A percentile compares a stretch with the other conserved stretches of the same genome.
Evolutionary conservation across 768 basidiomycete species (phyloP).

Genomic region (Leccinum ochraceum): DNA sequence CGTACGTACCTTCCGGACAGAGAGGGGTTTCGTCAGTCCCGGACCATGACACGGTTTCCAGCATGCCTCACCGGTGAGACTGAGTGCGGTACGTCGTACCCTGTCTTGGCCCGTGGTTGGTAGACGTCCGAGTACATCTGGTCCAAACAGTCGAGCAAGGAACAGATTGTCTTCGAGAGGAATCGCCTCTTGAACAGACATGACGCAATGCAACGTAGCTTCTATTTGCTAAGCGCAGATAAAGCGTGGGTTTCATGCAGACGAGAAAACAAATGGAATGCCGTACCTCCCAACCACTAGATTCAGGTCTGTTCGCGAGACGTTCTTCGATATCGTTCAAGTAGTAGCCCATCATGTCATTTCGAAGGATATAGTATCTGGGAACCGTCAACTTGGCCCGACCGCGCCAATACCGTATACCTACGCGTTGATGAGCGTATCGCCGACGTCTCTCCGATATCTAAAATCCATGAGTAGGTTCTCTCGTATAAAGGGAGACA

Average conservation of each 20-base stretch:
- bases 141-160: conserved; percentile 67
- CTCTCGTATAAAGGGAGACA: not conserved
- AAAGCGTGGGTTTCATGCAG: not conserved
- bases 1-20: conserved; percentile 56
- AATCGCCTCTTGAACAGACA: conserved; percentile 86
- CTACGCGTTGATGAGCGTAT: conserved; percentile 86
- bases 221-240: conserved; percentile 70
- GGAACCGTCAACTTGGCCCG: conserved; percentile 10
- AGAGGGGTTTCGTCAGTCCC: conserved; percentile 1
- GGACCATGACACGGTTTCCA: not conserved
- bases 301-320: conserved; percentile 44
- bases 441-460: conserved; percentile 84
- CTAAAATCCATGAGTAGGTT: conserved; percentile 37
- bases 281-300: conserved; percentile 74
- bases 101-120: conserved; percentile 65
- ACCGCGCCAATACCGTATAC: conserved; percentile 25
- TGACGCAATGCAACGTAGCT: conserved; percentile 82
- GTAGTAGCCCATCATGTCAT: conserved; percentile 77
- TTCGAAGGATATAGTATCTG: conserved; percentile 85
- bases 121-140: conserved; percentile 66
- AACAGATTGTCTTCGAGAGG: conserved; percentile 55
- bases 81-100: conserved; percentile 70
- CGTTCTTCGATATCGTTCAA: conserved; percentile 61
- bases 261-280: not conserved
- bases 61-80: conserved; percentile 64